Conservation (phyloP, 2,329 filamentous ascomycete species). For the Penicillium corylophilum region DNA sequence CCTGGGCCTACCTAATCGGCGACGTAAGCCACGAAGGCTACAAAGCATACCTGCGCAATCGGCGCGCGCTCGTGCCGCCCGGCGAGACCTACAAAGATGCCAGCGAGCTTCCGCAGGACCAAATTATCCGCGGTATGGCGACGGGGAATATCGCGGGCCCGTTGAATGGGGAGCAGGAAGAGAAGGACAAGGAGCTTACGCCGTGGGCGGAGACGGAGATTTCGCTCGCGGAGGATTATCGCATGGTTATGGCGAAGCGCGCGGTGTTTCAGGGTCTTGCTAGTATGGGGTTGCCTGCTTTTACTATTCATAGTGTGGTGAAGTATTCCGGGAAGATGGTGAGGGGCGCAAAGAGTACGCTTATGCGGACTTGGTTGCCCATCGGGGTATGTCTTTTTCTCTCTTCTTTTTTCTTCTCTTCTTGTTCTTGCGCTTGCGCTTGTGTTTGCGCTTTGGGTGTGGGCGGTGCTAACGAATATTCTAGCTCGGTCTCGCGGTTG, state of each 20-base stretch:
- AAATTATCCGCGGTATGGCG: slow-evolving; percentile 37
- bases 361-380: slow-evolving; percentile 78
- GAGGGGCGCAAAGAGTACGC: slow-evolving; percentile 75
- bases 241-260: slow-evolving; percentile 86
- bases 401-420: neutral
- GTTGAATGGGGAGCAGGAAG: slow-evolving; percentile 3
- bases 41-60: slow-evolving; percentile 88
- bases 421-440: too few species aligned
- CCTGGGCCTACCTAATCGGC: slow-evolving; percentile 87
- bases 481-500: slow-evolving; percentile 65
- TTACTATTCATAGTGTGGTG: slow-evolving; percentile 92
- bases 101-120: slow-evolving; percentile 30
- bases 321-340: slow-evolving; percentile 83
- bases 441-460: too few species aligned
- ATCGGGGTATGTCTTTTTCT: slow-evolving; percentile 69
- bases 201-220: slow-evolving; percentile 51
- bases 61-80: slow-evolving; percentile 68
- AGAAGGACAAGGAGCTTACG: slow-evolving; percentile 24
- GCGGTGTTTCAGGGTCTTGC: slow-evolving; percentile 88
- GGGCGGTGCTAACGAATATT: slow-evolving; percentile 15
- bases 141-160: slow-evolving; percentile 32
- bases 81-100: slow-evolving; percentile 49
- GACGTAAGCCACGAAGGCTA: slow-evolving; percentile 93
- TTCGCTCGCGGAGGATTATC: slow-evolving; percentile 81
- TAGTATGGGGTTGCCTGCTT: slow-evolving; percentile 89